These are phyloP conservation scores for Stylosanthes scabra DNA, from an alignment of 331 rosid genomes.

Conservation along the genomic window DNA sequence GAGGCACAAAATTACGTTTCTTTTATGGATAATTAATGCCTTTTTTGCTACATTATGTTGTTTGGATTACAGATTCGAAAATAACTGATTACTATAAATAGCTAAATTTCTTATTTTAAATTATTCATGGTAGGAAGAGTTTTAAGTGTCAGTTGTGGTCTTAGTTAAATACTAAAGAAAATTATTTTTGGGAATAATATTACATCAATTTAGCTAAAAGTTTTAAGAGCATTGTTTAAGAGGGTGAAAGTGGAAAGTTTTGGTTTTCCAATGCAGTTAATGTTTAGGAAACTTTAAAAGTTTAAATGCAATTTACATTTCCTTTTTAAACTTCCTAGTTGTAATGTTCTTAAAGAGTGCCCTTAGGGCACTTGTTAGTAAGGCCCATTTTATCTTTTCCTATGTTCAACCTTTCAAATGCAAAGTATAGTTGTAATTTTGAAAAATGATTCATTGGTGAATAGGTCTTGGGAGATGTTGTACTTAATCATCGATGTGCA, in stretches of 20 bases:
- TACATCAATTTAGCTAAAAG: neutral
- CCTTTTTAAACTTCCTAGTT: no score
- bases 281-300: no score
- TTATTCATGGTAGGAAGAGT: conserved; percentile 29
- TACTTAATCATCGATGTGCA: conserved; percentile 85
- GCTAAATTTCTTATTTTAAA: conserved; percentile 13
- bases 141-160: conserved; percentile 24
- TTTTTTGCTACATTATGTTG: conserved; percentile 12
- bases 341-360: no score
- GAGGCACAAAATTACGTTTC: conserved; percentile 16
- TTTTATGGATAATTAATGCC: conserved; percentile 18
- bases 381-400: neutral
- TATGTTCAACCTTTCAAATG: conserved; percentile 26
- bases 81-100: neutral
- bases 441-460: conserved; percentile 31
- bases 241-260: no score
- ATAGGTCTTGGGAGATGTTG: conserved; percentile 83
- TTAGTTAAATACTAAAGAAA: conserved; percentile 12
- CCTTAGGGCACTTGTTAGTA: no score
- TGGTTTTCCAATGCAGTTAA: no score
- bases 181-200: neutral
- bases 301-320: no score
- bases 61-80: conserved; percentile 27
- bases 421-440: conserved; percentile 9
- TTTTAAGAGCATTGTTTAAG: no score